Conservation (phyloP, 225 moss, liverwort and hornwort genomes). For the Anthoceros angustus region DNA sequence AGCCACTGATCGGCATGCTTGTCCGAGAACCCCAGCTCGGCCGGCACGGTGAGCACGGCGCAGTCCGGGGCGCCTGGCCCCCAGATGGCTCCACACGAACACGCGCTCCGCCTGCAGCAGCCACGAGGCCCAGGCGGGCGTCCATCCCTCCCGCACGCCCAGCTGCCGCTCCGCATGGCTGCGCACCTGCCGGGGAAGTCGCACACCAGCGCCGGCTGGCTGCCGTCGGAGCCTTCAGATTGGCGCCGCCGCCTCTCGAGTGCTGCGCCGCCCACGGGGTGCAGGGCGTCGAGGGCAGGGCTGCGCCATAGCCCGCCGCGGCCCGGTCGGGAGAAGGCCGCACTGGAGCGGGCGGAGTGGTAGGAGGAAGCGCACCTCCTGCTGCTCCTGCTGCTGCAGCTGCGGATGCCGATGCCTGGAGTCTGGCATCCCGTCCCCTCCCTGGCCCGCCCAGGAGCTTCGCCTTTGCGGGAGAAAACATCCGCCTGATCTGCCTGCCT, state of each 20-base stretch:
- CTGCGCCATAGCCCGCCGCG: too few species aligned
- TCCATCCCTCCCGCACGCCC: conserved; percentile 77
- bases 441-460: too few species aligned
- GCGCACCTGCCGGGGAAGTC: conserved; percentile 80
- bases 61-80: conserved; percentile 38
- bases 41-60: conserved; percentile 57
- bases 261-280: not conserved
- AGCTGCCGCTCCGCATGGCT: conserved; percentile 29
- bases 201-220: conserved; percentile 62
- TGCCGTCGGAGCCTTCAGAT: conserved; percentile 26
- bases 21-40: conserved; percentile 15
- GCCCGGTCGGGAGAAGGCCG: too few species aligned
- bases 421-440: too few species aligned
- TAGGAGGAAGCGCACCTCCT: too few species aligned
- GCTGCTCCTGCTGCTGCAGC: too few species aligned
- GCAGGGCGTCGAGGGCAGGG: not conserved
- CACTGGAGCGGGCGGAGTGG: too few species aligned
- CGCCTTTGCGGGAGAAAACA: too few species aligned
- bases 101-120: conserved; percentile 56
- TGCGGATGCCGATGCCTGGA: too few species aligned
- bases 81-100: conserved; percentile 76
- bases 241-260: not conserved
- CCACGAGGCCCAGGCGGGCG: conserved; percentile 67
- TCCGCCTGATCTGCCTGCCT: too few species aligned
- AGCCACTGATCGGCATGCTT: conserved; percentile 55